phyloP scores from a whole-genome alignment of 1,284 basidiomycete genomes.

The Tetrapyrgos nigripes region DNA sequence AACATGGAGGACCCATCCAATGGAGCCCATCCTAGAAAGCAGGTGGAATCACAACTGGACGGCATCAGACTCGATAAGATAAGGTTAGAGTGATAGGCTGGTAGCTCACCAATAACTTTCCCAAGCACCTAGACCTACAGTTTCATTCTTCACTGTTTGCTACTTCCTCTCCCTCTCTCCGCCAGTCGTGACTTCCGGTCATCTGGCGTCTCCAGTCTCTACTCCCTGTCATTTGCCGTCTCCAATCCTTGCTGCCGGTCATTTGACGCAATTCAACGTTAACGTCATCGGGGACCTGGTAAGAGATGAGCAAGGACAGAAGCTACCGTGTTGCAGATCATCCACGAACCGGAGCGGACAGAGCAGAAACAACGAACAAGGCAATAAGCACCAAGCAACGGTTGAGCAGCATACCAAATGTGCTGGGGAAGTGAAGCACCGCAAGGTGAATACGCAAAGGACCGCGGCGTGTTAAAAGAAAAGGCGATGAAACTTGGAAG shows the following conservation, averaged over 20 bases:
- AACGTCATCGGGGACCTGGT: neutral
- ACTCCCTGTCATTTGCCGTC: slow-evolving; percentile 11
- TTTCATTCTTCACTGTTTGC: slow-evolving; percentile 1
- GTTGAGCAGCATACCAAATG: slow-evolving; percentile 4
- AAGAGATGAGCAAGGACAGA: neutral
- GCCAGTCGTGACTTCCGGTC: slow-evolving; percentile 3
- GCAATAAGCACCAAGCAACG: slow-evolving; percentile 7
- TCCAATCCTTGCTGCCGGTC: slow-evolving; percentile 5
- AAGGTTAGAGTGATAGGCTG: too few species aligned
- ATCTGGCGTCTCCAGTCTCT: slow-evolving; percentile 5
- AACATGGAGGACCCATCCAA: neutral
- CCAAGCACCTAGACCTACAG: too few species aligned
- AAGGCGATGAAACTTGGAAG: slow-evolving; percentile 3
- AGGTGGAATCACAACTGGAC: neutral
- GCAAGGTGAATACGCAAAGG: neutral
- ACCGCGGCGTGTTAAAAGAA: neutral
- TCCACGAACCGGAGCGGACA: slow-evolving; percentile 12
- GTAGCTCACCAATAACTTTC: too few species aligned
- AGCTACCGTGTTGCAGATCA: neutral
- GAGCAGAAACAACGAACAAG: slow-evolving; percentile 12
- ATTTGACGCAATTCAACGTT: slow-evolving; percentile 6
- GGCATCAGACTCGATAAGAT: too few species aligned
- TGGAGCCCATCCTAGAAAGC: neutral
- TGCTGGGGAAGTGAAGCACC: neutral
- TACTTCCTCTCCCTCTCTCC: neutral